phyloP scores from a whole-genome alignment of 1,139 yeast genomes.

The Suhomyces chickasaworum region DNA sequence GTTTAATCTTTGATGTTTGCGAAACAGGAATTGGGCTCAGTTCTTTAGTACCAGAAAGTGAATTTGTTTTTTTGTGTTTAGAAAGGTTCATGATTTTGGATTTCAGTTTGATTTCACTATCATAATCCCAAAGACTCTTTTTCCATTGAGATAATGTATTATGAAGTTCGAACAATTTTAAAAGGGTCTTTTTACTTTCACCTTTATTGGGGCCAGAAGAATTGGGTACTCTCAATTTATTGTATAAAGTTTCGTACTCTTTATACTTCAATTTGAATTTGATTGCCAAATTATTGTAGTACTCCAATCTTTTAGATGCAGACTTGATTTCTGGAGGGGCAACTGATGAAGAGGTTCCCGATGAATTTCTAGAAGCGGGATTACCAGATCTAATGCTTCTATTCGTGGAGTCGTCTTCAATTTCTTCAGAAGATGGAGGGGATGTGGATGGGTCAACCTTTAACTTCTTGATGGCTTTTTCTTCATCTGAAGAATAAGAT shows the following conservation, averaged over 20 bases:
- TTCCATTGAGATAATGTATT: conserved; percentile 30
- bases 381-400: conserved; percentile 11
- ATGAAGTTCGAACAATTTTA: conserved; percentile 29
- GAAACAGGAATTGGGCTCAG: conserved; percentile 10
- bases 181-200: conserved; percentile 23
- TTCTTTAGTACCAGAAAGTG: conserved; percentile 5
- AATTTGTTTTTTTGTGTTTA: conserved; percentile 33
- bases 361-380: conserved; percentile 12
- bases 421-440: conserved; percentile 23
- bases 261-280: conserved; percentile 42
- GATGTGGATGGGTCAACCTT: conserved; percentile 21
- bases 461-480: conserved; percentile 17
- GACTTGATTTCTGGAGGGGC: conserved; percentile 15
- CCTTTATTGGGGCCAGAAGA: conserved; percentile 11
- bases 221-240: conserved; percentile 15
- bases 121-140: conserved; percentile 32
- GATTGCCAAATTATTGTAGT: conserved; percentile 32
- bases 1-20: conserved; percentile 2
- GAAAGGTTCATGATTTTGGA: conserved; percentile 37
- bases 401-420: conserved; percentile 11
- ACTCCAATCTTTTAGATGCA: conserved; percentile 25
- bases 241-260: conserved; percentile 42
- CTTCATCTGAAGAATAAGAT: conserved; percentile 26
- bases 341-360: not conserved
- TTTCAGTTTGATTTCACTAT: conserved; percentile 36